These are phyloP conservation scores for Psidium friedrichsthalianum DNA, from an alignment of 345 rosid species.

Conservation along the genomic window DNA sequence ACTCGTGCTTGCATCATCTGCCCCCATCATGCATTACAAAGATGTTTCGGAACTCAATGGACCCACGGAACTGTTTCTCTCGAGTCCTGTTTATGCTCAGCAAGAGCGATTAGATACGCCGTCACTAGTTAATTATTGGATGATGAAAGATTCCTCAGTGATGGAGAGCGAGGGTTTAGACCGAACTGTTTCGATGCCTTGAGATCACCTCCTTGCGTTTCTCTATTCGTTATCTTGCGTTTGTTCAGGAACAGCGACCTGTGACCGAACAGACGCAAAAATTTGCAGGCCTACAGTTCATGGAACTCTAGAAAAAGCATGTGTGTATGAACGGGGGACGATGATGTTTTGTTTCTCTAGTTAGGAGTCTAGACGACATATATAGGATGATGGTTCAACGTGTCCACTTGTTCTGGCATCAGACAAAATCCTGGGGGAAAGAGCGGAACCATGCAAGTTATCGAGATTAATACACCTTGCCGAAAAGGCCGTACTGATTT, in stretches of 20 bases:
- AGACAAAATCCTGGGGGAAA: not conserved
- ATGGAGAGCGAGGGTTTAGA: not conserved
- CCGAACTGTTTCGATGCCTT: not conserved
- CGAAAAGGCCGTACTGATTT: not conserved
- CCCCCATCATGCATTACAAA: not conserved
- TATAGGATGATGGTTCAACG: not conserved
- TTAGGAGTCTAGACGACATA: not conserved
- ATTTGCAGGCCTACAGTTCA: not conserved
- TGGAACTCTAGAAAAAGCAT: not conserved
- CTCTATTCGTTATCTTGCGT: not conserved
- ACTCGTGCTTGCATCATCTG: not conserved
- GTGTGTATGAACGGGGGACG: not conserved
- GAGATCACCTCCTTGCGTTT: not conserved
- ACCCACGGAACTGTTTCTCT: not conserved
- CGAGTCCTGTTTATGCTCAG: not conserved
- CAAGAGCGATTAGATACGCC: no score
- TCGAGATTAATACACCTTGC: not conserved
- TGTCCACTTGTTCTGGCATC: not conserved
- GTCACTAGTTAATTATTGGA: not conserved
- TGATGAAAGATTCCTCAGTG: not conserved
- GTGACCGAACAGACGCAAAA: not conserved
- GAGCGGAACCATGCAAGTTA: not conserved
- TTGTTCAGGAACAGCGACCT: not conserved
- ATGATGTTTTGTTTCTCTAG: not conserved
- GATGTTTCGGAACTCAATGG: not conserved